Base-by-base conservation (phyloP, 2,329 filamentous ascomycete genomes). In the Acrodontium crateriforme region DNA sequence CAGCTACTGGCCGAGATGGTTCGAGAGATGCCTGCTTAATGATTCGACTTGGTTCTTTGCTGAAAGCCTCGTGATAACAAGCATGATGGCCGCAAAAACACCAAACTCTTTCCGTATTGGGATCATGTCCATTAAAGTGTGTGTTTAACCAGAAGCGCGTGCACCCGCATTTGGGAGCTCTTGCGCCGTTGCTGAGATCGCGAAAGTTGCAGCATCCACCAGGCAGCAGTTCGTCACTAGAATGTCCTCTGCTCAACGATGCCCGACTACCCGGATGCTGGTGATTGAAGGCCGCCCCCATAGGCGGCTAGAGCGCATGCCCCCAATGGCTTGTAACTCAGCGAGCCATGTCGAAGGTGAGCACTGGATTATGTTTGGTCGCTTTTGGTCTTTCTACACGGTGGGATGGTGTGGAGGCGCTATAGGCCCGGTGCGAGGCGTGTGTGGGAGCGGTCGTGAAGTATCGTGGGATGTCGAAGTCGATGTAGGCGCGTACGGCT, bases 31-130 rank as follows among this genome's bases (percentile, higher is more conserved):
- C 20, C 13, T 22, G 20, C 20, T 12, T 10, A 10, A n/a, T 10
- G 5, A n/a, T 10, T 12, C 13, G 18, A 8, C n/a, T 10, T 14
- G 30, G 31, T 21, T 31, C 27, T 20, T 37, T 31, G 12, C 20
- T 25, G 18, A 31, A 32, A 3, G 35, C 28, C 27, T 37, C 41
- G 48, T 71, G 67, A 43, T 63, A 70, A 46, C 67, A 70, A 5
- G 65, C 65, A 55, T 71, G 67, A 45, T 71, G 67, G 21, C 62
- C 62, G 40, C 67, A 71, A 30, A 63, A 59, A 47, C 67, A 71
- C 50, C 46, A 58, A 3, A 59, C 50, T 37, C 46, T 42, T 19
- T 58, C 39, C 9, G 31, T 26, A 9, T 29, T 27, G 15, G 41
- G 42, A 29, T 47, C 35, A 24, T 46, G 30, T 14, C 23, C 37